These are phyloP conservation scores for Suillus americanus DNA, from an alignment of 768 basidiomycete genomes.

Conservation along the genomic window DNA sequence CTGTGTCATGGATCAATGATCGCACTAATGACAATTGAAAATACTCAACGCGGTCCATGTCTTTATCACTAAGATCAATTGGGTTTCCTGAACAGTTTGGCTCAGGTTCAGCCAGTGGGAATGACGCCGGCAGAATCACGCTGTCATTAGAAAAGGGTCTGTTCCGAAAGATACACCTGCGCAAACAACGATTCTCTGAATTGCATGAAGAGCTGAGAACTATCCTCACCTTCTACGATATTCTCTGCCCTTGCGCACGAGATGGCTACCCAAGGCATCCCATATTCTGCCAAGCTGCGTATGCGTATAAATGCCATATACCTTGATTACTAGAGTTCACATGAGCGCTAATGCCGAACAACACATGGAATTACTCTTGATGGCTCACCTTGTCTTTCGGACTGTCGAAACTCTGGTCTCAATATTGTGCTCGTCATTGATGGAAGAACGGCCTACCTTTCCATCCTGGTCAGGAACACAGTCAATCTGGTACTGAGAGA, in stretches of 20 bases:
- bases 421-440: neutral
- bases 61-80: constrained; percentile 41
- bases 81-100: constrained; percentile 15
- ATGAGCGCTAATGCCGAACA: neutral
- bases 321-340: constrained; percentile 37
- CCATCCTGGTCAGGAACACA: constrained; percentile 40
- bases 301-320: constrained; percentile 53
- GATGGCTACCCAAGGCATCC: constrained; percentile 43
- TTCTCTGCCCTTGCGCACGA: constrained; percentile 45
- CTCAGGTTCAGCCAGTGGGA: constrained; percentile 39
- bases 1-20: constrained; percentile 26
- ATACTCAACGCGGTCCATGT: constrained; percentile 44
- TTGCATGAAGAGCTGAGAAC: neutral
- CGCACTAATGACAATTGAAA: neutral
- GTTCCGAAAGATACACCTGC: constrained; percentile 48
- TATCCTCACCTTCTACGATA: constrained; percentile 49
- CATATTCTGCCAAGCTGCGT: constrained; percentile 48
- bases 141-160: constrained; percentile 37
- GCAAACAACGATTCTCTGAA: neutral
- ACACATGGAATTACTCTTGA: neutral
- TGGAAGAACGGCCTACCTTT: constrained; percentile 20
- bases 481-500: constrained; percentile 47
- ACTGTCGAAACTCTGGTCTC: constrained; percentile 21
- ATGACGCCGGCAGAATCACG: constrained; percentile 52
- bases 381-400: constrained; percentile 38